These are phyloP conservation scores for Amoeboaphelidium protococcarum DNA, from an alignment of 371 early-diverging fungal genomes.

Conservation along the genomic window DNA sequence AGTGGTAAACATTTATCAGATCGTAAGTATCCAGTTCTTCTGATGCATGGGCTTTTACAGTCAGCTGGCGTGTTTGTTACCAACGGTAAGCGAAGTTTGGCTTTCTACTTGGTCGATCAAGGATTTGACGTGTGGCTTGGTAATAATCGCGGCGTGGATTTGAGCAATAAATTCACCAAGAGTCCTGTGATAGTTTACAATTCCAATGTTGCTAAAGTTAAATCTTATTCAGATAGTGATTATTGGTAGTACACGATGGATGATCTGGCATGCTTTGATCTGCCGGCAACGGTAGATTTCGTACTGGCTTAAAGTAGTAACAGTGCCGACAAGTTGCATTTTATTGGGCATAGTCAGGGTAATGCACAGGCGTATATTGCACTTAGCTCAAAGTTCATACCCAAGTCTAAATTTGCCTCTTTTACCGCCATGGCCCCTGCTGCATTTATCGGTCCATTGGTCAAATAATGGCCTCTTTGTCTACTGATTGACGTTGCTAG, in stretches of 20 bases:
- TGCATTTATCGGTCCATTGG: background rate
- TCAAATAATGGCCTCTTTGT: background rate
- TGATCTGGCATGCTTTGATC: slow-evolving; percentile 21
- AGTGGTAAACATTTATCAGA: background rate
- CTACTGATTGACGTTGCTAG: background rate
- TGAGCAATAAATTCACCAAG: no score
- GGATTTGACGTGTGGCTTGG: slow-evolving; percentile 24
- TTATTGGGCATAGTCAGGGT: slow-evolving; percentile 29
- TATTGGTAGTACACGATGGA: slow-evolving; percentile 28
- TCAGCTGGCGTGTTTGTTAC: slow-evolving; percentile 24
- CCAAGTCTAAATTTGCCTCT: background rate
- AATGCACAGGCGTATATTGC: slow-evolving; percentile 15
- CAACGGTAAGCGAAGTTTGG: slow-evolving; percentile 20
- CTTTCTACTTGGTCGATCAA: slow-evolving; percentile 18
- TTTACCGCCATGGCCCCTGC: background rate
- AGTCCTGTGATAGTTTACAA: no score
- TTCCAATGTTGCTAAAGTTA: no score
- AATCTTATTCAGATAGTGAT: background rate
- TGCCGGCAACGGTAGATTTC: slow-evolving; percentile 16
- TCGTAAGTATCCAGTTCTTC: slow-evolving; percentile 14
- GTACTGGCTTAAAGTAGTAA: slow-evolving; percentile 8
- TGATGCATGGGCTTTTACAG: slow-evolving; percentile 34
- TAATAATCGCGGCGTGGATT: background rate
- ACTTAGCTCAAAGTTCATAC: background rate
- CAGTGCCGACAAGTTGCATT: slow-evolving; percentile 18